Base-by-base conservation (phyloP, 73 alveolate species). In the Urostyla sp. region DNA sequence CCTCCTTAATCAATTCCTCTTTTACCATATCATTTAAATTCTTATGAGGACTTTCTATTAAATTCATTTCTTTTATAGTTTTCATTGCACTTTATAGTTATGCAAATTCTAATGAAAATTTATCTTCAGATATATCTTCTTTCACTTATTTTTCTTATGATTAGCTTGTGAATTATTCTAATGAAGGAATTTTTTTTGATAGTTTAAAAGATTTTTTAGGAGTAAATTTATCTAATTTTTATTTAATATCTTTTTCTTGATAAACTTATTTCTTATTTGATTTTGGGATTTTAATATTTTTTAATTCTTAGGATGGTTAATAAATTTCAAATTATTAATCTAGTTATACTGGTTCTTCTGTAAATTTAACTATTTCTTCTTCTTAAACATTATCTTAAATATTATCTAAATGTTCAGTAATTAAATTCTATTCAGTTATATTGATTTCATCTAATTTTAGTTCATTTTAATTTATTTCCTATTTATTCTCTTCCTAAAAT, bases 1-100 rank as follows among this genome's bases (percentile, higher is more conserved):
- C n/a, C 8, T 11, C n/a, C 20, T 24, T n/a, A 30, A 35, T 58
- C 2, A 31, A 27, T 15, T 63, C 48, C n/a, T 20, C 13, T 20
- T 38, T 28, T 63, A 20, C 15, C 31, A 38, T 3, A 20, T 34
- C 18, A 26, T 63, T 20, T 5, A 63, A 24, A 13, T 63, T 60
- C 18, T 63, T 1, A 10, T 40, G 61, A 20, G 50, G 60, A 40
- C 53, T 63, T 5, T 34, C 60, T 63, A 37, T 21, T 5, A 63
- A 46, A 32, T 63, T 63, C 79, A 63, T 63, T 63, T 63, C 20
- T 37, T 63, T 63, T 13, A 63, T 63, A 2, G 79, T 63, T 32
- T 63, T 63, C 21, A 63, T 21, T 20, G 79, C 44, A 63, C 44
- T 60, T 43, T 63, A 63, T 18, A 63, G 37, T 16, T 63, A 57